These are phyloP conservation scores for Fraxinus albicans DNA, from an alignment of 305 asterid species.

Conservation along the genomic window DNA sequence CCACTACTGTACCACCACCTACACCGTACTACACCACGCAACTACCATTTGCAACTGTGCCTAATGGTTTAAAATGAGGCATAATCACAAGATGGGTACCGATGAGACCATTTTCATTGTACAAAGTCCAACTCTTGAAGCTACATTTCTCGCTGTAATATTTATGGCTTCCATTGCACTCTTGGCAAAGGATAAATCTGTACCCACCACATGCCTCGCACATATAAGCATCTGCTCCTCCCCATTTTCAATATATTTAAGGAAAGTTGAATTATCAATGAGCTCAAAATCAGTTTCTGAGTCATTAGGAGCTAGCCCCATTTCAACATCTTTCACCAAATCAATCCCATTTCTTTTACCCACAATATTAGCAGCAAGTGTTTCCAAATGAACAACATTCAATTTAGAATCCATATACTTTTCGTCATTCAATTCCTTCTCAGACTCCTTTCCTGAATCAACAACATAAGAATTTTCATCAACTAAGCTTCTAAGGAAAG, in stretches of 20 bases:
- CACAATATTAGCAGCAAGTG: neutral
- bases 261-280: neutral
- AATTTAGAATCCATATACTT: neutral
- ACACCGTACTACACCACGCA: no score
- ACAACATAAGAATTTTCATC: neutral
- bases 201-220: slow-evolving; percentile 54
- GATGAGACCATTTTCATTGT: slow-evolving; percentile 89
- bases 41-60: no score
- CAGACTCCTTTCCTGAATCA: neutral
- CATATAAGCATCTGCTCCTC: slow-evolving; percentile 36
- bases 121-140: slow-evolving; percentile 66
- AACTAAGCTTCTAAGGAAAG: neutral
- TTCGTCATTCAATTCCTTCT: neutral
- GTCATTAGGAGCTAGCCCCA: neutral
- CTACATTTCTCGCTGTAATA: slow-evolving; percentile 69
- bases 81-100: slow-evolving; percentile 88
- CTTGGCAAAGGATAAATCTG: slow-evolving; percentile 63
- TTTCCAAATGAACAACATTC: neutral
- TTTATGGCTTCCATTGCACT: slow-evolving; percentile 80
- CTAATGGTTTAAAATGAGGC: slow-evolving; percentile 35
- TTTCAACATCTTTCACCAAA: neutral
- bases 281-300: neutral
- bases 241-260: neutral
- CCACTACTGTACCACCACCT: no score
- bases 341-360: neutral